phyloP scores from a whole-genome alignment of 192 early-diverging fungal genomes.

The Obelidium mucronatum region DNA sequence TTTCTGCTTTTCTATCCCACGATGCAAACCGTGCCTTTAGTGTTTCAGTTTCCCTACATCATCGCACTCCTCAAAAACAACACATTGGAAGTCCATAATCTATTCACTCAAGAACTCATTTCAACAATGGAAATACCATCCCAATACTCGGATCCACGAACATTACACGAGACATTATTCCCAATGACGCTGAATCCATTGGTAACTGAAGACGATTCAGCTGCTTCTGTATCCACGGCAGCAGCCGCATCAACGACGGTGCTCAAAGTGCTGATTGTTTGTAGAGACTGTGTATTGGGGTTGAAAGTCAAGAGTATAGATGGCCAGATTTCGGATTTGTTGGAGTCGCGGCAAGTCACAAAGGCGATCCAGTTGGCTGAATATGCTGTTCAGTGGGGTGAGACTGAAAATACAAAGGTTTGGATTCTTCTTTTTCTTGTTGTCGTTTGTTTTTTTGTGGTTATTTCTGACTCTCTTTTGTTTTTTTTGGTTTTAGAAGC shows the following conservation, averaged over 20 bases:
- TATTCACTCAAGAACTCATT: conserved; percentile 68
- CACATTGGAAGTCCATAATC: conserved; percentile 78
- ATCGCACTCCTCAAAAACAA: conserved; percentile 72
- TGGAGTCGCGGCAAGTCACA: conserved; percentile 64
- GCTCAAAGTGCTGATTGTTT: conserved; percentile 58
- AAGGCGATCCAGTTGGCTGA: conserved; percentile 70
- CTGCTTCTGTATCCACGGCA: too few relatives aligned
- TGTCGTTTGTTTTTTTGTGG: background rate
- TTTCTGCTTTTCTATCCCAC: background rate
- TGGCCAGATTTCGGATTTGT: conserved; percentile 56
- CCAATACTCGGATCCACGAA: conserved; percentile 31
- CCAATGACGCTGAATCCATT: conserved; percentile 37
- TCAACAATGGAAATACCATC: conserved; percentile 58
- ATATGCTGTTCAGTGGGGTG: conserved; percentile 55
- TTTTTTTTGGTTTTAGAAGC: background rate
- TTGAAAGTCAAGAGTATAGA: conserved; percentile 66
- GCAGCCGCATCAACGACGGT: background rate
- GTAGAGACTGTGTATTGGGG: conserved; percentile 64
- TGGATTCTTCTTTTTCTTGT: too few relatives aligned
- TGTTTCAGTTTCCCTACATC: conserved; percentile 81
- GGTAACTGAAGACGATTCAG: too few relatives aligned
- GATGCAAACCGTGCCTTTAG: conserved; percentile 28
- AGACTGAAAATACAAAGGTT: conserved; percentile 54
- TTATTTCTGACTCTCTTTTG: too few relatives aligned
- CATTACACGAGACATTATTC: conserved; percentile 54